phyloP scores from a whole-genome alignment of 2,329 filamentous ascomycete genomes.

The Rutstroemia sp. region DNA sequence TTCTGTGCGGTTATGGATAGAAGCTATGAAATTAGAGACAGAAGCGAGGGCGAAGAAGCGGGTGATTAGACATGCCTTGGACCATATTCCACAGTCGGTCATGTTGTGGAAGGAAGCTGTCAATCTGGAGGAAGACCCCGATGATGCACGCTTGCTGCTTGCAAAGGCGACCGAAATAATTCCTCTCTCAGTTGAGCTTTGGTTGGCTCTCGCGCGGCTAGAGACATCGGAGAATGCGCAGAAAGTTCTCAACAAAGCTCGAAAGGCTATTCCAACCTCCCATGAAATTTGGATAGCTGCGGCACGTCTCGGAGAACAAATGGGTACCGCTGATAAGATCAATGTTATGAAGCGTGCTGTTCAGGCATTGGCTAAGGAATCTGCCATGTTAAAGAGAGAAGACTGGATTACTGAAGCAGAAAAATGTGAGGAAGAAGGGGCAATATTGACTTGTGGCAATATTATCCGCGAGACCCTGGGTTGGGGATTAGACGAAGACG shows the following conservation, averaged over 20 bases:
- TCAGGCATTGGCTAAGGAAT: conserved; percentile 79
- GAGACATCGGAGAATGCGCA: conserved; percentile 89
- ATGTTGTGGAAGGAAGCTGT: conserved; percentile 97
- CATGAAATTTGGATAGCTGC: conserved; percentile 97
- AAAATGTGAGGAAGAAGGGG: conserved; percentile 87
- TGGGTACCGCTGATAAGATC: conserved; percentile 68
- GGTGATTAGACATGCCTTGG: conserved; percentile 82
- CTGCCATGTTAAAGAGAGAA: conserved; percentile 93
- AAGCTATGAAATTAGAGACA: conserved; percentile 87
- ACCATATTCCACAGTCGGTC: conserved; percentile 90
- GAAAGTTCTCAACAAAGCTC: conserved; percentile 88
- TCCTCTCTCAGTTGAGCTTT: conserved; percentile 85
- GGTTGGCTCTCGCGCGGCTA: conserved; percentile 85
- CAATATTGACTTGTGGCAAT: conserved; percentile 74
- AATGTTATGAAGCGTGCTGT: conserved; percentile 95
- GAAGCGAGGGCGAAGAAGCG: conserved; percentile 82
- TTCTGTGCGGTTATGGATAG: conserved; percentile 86
- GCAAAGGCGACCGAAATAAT: conserved; percentile 96
- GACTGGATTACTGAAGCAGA: conserved; percentile 96
- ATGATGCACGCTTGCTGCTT: conserved; percentile 79
- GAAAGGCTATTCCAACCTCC: conserved; percentile 87
- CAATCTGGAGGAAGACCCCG: conserved; percentile 85
- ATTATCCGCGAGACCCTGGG: conserved; percentile 91
- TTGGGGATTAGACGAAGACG: conserved; percentile 89
- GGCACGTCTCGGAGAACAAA: conserved; percentile 80